Percentiles rank a stretch among this genome's conserved stretches.
Evolutionary conservation across 192 early-diverging fungal genomes (phyloP).

Genomic region (Haplosporangium gracile): DNA sequence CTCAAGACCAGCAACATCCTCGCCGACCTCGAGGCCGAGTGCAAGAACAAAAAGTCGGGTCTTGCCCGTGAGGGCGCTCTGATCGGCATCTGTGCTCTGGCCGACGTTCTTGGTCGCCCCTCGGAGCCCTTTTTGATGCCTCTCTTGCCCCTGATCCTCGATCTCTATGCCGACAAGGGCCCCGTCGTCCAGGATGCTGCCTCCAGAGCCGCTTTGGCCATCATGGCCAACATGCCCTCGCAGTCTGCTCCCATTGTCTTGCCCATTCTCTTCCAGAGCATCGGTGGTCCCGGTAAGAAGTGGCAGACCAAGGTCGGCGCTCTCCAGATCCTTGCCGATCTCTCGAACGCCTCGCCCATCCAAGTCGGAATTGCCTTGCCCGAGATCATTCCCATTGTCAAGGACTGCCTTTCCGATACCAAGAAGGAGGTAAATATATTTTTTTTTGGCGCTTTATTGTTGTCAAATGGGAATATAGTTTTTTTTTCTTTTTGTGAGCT

Average conservation of each 20-base stretch:
- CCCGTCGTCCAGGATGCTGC: slow-evolving; percentile 62
- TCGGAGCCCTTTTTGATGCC: slow-evolving; percentile 76
- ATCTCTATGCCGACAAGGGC: slow-evolving; percentile 69
- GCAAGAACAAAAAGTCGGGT: slow-evolving; percentile 77
- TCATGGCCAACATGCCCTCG: slow-evolving; percentile 60
- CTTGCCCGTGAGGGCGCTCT: slow-evolving; percentile 74
- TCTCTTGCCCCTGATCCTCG: slow-evolving; percentile 71
- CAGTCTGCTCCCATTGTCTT: slow-evolving; percentile 52
- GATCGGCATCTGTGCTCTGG: slow-evolving; percentile 70
- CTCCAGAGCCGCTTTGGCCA: slow-evolving; percentile 52
- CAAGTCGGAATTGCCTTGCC: slow-evolving; percentile 64
- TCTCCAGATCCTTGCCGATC: slow-evolving; percentile 56
- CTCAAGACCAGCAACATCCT: slow-evolving; percentile 72
- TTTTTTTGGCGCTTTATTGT: neutral
- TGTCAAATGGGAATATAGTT: neutral
- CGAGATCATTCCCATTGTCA: slow-evolving; percentile 80
- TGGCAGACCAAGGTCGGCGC: slow-evolving; percentile 78
- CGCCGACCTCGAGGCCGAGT: slow-evolving; percentile 66
- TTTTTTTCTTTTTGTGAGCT: neutral
- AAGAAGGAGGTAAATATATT: slow-evolving; percentile 67
- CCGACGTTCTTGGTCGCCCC: slow-evolving; percentile 66
- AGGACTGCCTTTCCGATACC: slow-evolving; percentile 84
- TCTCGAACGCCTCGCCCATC: slow-evolving; percentile 63
- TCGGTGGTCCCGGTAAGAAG: slow-evolving; percentile 65
- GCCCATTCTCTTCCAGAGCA: slow-evolving; percentile 68